phyloP scores from a whole-genome alignment of 31 red algal genomes.

The Odonthalia washingtoniensis region DNA sequence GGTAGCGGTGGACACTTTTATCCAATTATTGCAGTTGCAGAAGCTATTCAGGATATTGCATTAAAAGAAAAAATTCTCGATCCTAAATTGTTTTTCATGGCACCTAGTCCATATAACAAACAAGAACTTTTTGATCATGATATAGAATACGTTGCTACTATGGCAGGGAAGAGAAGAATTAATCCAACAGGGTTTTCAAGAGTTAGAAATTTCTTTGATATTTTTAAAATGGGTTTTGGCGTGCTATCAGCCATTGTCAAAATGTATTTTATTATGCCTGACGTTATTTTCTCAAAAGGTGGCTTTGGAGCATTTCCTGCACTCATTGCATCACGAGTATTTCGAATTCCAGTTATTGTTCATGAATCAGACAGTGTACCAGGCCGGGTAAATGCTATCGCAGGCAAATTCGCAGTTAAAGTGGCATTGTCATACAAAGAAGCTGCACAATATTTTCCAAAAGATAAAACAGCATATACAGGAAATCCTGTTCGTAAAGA shows the following conservation, averaged over 20 bases:
- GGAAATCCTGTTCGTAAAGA: conserved; percentile 22
- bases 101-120: conserved; percentile 10
- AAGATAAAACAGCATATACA: conserved; percentile 10
- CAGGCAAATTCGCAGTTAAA: conserved; percentile 5
- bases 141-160: background rate
- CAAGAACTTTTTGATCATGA: background rate
- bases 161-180: background rate
- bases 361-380: conserved; percentile 9
- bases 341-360: conserved; percentile 10
- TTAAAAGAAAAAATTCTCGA: conserved; percentile 14
- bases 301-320: background rate
- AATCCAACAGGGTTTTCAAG: conserved; percentile 10
- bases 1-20: conserved; percentile 27
- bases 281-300: conserved; percentile 13
- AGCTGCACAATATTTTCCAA: conserved; percentile 13
- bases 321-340: background rate
- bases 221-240: conserved; percentile 13
- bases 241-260: background rate
- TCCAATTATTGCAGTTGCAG: conserved; percentile 25
- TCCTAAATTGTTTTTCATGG: background rate
- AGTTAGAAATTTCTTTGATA: conserved; percentile 24
- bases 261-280: conserved; percentile 8
- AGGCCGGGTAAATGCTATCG: background rate
- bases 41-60: background rate
- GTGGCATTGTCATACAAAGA: background rate